A percentile compares a stretch with the other conserved stretches of the same genome.
Evolutionary conservation across 2,329 filamentous ascomycete genomes (phyloP).

Genomic region (Aureobasidium sp.): DNA sequence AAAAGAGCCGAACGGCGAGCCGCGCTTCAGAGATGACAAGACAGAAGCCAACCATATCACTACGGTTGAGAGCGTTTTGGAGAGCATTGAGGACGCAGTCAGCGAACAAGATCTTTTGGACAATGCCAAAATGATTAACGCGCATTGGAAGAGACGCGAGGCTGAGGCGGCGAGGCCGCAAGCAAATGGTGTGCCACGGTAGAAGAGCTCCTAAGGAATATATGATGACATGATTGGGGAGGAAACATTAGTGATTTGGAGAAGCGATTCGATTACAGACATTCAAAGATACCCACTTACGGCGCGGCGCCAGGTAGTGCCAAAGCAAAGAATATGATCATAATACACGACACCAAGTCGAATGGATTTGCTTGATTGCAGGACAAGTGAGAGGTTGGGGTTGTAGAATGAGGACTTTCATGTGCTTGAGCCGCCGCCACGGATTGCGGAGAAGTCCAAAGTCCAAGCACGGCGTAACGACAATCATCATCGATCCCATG

Average conservation of each 20-base stretch:
- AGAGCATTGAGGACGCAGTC: constrained; percentile 82
- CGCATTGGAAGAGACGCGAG: constrained; percentile 67
- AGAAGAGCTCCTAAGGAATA: neutral
- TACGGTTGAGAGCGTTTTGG: constrained; percentile 77
- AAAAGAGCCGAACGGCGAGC: constrained; percentile 41
- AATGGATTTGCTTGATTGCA: neutral
- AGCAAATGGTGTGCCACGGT: neutral
- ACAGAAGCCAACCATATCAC: constrained; percentile 79
- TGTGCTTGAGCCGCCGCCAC: neutral
- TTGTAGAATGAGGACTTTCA: neutral
- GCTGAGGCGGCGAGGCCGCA: constrained; percentile 17
- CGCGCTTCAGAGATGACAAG: constrained; percentile 91
- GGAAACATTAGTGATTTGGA: neutral
- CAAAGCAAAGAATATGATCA: neutral
- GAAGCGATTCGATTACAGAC: constrained; percentile 1
- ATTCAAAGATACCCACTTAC: constrained; percentile 10
- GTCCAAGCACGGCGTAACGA: neutral
- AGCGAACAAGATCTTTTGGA: constrained; percentile 72
- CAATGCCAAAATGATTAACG: constrained; percentile 63
- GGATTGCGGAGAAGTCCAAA: constrained; percentile 8
- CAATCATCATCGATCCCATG: neutral
- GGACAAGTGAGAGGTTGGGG: neutral
- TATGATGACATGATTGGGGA: neutral
- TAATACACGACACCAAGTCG: neutral
- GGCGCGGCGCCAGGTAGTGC: neutral